Evolutionary conservation across 371 early-diverging fungal genomes (phyloP).

Genomic region (Smittium culicis): DNA sequence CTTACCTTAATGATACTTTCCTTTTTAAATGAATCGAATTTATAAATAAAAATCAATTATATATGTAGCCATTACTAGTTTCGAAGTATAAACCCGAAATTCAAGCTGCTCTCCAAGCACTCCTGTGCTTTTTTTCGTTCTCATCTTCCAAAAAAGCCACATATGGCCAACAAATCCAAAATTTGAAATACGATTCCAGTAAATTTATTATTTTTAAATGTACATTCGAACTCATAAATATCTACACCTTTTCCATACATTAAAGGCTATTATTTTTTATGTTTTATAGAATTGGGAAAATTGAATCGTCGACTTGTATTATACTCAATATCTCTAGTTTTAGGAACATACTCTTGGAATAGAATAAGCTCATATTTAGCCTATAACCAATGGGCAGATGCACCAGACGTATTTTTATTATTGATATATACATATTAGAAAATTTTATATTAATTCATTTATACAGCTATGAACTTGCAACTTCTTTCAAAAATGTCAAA

Average conservation of each 20-base stretch:
- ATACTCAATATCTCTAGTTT: neutral
- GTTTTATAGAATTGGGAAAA: neutral
- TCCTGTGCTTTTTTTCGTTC: constrained; percentile 32
- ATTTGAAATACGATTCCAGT: constrained; percentile 21
- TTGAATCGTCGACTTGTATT: neutral
- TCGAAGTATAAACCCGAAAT: constrained; percentile 26
- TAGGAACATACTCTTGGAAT: neutral
- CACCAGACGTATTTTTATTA: neutral
- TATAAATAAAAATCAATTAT: no score
- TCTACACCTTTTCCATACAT: no score
- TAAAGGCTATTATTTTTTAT: no score
- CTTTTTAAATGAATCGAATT: no score
- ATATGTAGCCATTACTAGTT: no score
- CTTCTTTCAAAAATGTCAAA: no score
- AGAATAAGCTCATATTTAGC: neutral
- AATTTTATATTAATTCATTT: neutral
- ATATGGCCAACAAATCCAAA: constrained; percentile 39
- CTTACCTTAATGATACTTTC: no score
- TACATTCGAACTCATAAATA: no score
- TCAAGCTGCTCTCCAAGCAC: constrained; percentile 24
- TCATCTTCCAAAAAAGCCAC: constrained; percentile 32
- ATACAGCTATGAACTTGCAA: neutral
- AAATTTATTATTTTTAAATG: neutral
- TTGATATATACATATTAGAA: no score
- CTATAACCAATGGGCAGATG: neutral